These are phyloP conservation scores for Fallopia convolvulus DNA, from an alignment of 148 eudicot species.

Conservation along the genomic window DNA sequence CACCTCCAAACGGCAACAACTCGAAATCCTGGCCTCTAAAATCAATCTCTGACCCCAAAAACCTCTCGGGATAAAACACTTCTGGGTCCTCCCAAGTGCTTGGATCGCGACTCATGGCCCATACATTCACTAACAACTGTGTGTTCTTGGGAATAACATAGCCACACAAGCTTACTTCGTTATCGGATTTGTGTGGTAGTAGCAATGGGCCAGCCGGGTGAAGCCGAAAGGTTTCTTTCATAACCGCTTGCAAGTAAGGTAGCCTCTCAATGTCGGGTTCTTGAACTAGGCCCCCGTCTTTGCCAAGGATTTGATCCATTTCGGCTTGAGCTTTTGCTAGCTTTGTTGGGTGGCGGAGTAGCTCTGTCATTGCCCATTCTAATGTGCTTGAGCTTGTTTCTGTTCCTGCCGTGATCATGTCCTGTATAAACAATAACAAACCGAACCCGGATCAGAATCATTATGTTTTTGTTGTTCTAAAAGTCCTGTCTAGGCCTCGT, in stretches of 20 bases:
- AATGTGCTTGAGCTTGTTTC: conserved; percentile 23
- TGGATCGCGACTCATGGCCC: conserved; percentile 72
- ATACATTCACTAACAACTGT: conserved; percentile 58
- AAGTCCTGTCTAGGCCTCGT: no score
- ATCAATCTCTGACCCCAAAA: conserved; percentile 32
- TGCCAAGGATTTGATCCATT: conserved; percentile 16
- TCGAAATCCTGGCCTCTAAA: conserved; percentile 48
- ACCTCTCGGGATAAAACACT: conserved; percentile 55
- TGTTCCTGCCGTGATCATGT: conserved; percentile 28
- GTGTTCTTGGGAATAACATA: conserved; percentile 46
- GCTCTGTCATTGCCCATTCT: conserved; percentile 34
- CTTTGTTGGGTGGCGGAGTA: conserved; percentile 18
- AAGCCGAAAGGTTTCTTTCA: conserved; percentile 48
- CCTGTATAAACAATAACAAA: conserved; percentile 10
- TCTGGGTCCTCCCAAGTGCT: conserved; percentile 39
- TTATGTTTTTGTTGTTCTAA: background rate
- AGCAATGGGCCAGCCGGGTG: conserved; percentile 58
- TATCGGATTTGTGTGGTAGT: conserved; percentile 51
- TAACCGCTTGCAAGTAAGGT: conserved; percentile 60
- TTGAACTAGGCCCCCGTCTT: conserved; percentile 11
- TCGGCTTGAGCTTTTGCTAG: conserved; percentile 25
- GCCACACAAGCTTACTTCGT: conserved; percentile 32
- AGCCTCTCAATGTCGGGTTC: conserved; percentile 35
- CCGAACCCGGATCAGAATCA: background rate
- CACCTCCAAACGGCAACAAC: conserved; percentile 36